Percentiles rank a stretch among this genome's conserved stretches.
These are phyloP conservation scores for Emergomyces pasteurianus DNA, from an alignment of 2,329 filamentous ascomycete genomes.

Conservation along the genomic window DNA sequence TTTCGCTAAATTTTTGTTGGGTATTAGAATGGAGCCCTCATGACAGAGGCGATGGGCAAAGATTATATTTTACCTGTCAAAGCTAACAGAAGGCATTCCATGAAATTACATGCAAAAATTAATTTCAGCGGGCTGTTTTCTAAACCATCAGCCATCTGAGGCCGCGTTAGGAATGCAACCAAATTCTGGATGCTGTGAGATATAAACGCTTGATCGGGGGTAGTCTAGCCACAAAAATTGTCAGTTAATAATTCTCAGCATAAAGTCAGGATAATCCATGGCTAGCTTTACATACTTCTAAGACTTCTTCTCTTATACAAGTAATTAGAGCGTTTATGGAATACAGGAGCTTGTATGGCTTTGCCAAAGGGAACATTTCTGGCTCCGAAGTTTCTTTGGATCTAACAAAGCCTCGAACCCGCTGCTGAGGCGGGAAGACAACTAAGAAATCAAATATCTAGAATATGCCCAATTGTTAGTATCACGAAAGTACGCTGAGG, in stretches of 20 bases:
- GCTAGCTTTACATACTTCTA: constrained; percentile 18
- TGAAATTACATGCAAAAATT: constrained; percentile 41
- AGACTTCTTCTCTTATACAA: constrained; percentile 42
- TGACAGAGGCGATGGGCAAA: neutral
- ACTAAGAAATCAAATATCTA: constrained; percentile 59
- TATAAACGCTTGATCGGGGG: constrained; percentile 26
- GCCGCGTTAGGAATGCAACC: constrained; percentile 49
- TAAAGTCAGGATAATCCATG: constrained; percentile 5
- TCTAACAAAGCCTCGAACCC: constrained; percentile 48
- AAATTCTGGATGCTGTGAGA: constrained; percentile 41
- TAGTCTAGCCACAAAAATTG: constrained; percentile 13
- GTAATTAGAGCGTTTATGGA: constrained; percentile 55
- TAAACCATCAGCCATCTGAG: constrained; percentile 39
- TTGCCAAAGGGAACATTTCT: constrained; percentile 55
- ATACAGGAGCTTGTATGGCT: constrained; percentile 64
- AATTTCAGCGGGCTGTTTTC: constrained; percentile 36
- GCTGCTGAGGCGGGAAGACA: constrained; percentile 56
- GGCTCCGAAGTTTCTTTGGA: constrained; percentile 41
- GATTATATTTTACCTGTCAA: constrained; percentile 38
- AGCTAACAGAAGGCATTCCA: constrained; percentile 45
- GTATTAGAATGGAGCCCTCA: neutral
- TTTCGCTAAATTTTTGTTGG: constrained; percentile 13
- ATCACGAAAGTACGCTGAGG: neutral
- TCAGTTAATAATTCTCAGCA: neutral
- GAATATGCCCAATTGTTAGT: constrained; percentile 7